These are phyloP conservation scores for Scutellaria galericulata DNA, from an alignment of 257 asterid genomes.

Conservation along the genomic window DNA sequence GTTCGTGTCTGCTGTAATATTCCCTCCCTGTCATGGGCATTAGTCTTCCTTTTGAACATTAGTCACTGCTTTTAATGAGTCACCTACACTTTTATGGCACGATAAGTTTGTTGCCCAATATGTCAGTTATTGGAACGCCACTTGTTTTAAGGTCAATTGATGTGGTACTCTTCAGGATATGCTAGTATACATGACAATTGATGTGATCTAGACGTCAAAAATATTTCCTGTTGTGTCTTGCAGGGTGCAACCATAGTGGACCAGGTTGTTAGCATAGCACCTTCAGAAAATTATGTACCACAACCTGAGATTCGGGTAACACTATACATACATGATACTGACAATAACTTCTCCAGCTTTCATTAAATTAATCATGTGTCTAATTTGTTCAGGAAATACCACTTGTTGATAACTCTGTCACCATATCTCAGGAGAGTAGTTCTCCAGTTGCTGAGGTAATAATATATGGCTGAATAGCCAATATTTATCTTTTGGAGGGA, in stretches of 20 bases:
- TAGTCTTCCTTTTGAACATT: conserved; percentile 18
- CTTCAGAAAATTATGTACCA: conserved; percentile 64
- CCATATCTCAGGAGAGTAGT: conserved; percentile 42
- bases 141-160: conserved; percentile 4
- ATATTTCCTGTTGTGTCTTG: conserved; percentile 24
- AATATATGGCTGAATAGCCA: background rate
- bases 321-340: conserved; percentile 14
- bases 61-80: background rate
- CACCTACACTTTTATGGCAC: conserved; percentile 7
- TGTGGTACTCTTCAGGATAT: conserved; percentile 19
- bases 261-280: conserved; percentile 66
- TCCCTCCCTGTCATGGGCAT: conserved; percentile 12
- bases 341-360: background rate
- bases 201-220: conserved; percentile 13
- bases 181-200: conserved; percentile 17
- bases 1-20: background rate
- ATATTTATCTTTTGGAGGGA: background rate
- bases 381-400: conserved; percentile 43
- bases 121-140: background rate
- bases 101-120: conserved; percentile 5
- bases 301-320: conserved; percentile 54
- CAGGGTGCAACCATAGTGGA: conserved; percentile 93
- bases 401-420: conserved; percentile 39
- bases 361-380: conserved; percentile 28
- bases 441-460: conserved; percentile 65